Base-by-base conservation (phyloP, 306 rosid species). In the Malus asiatica region DNA sequence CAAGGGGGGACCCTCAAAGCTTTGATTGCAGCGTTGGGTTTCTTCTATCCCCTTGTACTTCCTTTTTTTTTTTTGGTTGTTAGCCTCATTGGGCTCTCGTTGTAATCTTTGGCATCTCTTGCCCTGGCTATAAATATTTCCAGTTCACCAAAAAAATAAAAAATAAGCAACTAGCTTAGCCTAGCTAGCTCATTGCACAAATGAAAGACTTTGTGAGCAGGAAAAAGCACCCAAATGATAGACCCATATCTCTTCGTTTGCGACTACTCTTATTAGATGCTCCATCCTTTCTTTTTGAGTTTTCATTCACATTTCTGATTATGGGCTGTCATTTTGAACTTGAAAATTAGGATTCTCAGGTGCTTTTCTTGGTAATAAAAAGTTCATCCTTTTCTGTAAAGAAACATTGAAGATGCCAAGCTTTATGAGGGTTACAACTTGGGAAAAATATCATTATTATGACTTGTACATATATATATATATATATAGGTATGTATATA, bases 391-490 rank as follows among this genome's bases (percentile, higher is more conserved):
- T 46, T 46, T 46, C 18, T 46, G 53, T 46, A 46, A 46, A 46
- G 53, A 46, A 14, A 79, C 58, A 75, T 63, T 61, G 78, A 78
- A 83, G 83, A 88, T 86, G 90, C 86, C 76, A 82, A 82, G 83
- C 70, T 84, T 83, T 76, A 80, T 18, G 81, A 82, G 53, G 53
- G 79, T 44, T 82, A 68, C 81, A 80, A 78, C 78, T 82, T 76
- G 68, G 60, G 65, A 72, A 42, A 78, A 71, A 64, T 11, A 51
- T 15, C 42, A 48, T 70, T 42, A 25, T 40, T 51, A 44, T 40
- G 70, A 35, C 8, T 35, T 35, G 38, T 33, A 33, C 38, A 3
- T 5, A 6, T 40, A 40, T 40, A 40, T 40, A 40, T 9, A 11
- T 40, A 67, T 61, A 80, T 79, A 40, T 35, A 38, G 1, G 9